A percentile compares a stretch with the other conserved stretches of the same genome.
Conservation (phyloP, 2,329 filamentous ascomycete species). For the Colletotrichum spinosum region DNA sequence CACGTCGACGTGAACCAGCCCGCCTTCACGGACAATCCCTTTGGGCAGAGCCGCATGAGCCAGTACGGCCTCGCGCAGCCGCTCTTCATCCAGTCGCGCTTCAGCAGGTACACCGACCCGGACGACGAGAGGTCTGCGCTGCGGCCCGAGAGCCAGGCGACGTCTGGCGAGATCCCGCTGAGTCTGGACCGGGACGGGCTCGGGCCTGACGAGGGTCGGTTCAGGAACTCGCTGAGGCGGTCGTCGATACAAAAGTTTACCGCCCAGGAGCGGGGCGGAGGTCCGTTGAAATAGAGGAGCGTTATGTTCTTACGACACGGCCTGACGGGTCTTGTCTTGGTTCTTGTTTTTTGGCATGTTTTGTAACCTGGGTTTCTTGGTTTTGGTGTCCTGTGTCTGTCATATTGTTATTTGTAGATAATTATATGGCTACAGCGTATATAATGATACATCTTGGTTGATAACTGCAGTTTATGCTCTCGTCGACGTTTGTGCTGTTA, state of each 20-base stretch:
- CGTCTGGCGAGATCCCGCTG: slow-evolving; percentile 29
- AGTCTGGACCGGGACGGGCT: slow-evolving; percentile 26
- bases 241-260: slow-evolving; percentile 31
- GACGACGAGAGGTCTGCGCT: slow-evolving; percentile 12
- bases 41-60: slow-evolving; percentile 1
- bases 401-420: slow-evolving; percentile 22
- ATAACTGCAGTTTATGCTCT: background rate
- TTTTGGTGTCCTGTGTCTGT: background rate
- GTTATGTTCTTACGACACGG: no score
- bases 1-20: slow-evolving; percentile 16
- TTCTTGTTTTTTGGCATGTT: background rate
- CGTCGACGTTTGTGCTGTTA: background rate
- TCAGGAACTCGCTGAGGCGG: background rate
- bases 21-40: slow-evolving; percentile 12
- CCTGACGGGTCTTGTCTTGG: background rate
- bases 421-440: background rate
- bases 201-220: slow-evolving; percentile 4
- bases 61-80: slow-evolving; percentile 27
- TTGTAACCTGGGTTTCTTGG: background rate
- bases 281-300: slow-evolving; percentile 22
- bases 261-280: slow-evolving; percentile 12
- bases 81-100: slow-evolving; percentile 27
- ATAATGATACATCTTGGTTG: background rate
- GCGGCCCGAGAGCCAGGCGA: slow-evolving; percentile 27
- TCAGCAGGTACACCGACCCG: slow-evolving; percentile 29